Evolutionary conservation across 2,329 filamentous ascomycete species (phyloP), one percentile per base, ranked within the genome.

Genomic region (Passalora sequoiae): DNA sequence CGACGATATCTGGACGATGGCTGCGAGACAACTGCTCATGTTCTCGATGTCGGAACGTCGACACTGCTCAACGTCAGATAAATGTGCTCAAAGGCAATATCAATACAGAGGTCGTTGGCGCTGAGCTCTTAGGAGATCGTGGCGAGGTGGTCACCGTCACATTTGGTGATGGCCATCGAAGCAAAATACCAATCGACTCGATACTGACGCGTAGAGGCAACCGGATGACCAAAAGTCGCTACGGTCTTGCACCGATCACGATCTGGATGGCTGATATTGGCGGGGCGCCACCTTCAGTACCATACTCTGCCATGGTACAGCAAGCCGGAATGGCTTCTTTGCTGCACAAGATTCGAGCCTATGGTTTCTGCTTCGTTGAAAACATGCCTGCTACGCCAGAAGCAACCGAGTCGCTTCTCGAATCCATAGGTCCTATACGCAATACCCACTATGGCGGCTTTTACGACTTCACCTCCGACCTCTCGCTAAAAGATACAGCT

Each of bases 381-480:
- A 71, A 74, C 31, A 83, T 83, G 10, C 87, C 88, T 9, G 70
- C 80, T 1, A 75, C 75, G 4, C 84, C 87, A 0, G 73, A 82
- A 51, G 76, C 81, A 4, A 96, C 89, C 0, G 67, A 91, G 64
- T 63, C 70, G n/a, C 72, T 96, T 1, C 72, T 97, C 2, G 77
- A 86, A 59, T 79, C 81, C 42, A 94, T 98, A 51, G 80, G 88
- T 0, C 91, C 91, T 51, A 89, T 97, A 57, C 80, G 89, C 13
- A 75, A 83, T 49, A 98, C 92, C 0, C 92, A 97, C 63, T 98
- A 97, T 65, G 91, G 87, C 50, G 81, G 76, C 20, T 86, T 86
- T 65, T 86, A 82, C 71, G 91, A 96, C 66, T 97, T 97, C 65
- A 86, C 86, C 1, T 84, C 89, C 4, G 86, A 96, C 64, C 76